phyloP scores from a whole-genome alignment of 257 asterid genomes.

The Parsonsia alboflavescens region DNA sequence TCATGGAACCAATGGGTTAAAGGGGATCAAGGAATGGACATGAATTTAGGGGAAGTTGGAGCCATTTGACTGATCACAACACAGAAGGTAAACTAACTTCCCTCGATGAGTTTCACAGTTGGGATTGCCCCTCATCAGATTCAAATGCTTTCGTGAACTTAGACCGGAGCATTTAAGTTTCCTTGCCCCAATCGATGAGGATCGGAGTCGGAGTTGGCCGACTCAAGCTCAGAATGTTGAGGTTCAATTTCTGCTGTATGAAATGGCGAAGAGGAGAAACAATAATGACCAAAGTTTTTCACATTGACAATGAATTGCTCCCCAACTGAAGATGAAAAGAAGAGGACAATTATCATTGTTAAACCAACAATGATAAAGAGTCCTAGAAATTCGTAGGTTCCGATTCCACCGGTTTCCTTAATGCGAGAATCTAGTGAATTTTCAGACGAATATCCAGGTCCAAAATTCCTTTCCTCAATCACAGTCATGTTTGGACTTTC shows the following conservation, averaged over 20 bases:
- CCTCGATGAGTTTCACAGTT: background rate
- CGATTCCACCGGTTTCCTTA: too few relatives aligned
- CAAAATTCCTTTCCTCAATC: slow-evolving; percentile 33
- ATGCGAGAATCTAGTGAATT: slow-evolving; percentile 36
- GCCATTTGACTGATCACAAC: background rate
- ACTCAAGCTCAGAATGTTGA: background rate
- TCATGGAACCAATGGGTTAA: too few relatives aligned
- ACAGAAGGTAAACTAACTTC: background rate
- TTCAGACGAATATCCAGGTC: slow-evolving; percentile 34
- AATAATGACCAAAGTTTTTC: background rate
- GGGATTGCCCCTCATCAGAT: background rate
- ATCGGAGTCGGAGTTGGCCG: background rate
- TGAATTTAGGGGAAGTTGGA: background rate
- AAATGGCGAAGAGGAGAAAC: slow-evolving; percentile 3
- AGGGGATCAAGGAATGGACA: too few relatives aligned
- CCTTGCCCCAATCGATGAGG: background rate
- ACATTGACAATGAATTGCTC: slow-evolving; percentile 8
- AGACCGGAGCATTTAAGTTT: background rate
- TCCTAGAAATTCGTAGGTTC: slow-evolving; percentile 40
- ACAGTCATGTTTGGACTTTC: slow-evolving; percentile 29
- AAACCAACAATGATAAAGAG: slow-evolving; percentile 46
- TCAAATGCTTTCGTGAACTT: background rate
- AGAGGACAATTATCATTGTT: slow-evolving; percentile 27
- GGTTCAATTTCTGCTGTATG: background rate
- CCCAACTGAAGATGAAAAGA: slow-evolving; percentile 31